Base-by-base conservation (phyloP, 1,284 basidiomycete species). In the Pseudozyma sp. region DNA sequence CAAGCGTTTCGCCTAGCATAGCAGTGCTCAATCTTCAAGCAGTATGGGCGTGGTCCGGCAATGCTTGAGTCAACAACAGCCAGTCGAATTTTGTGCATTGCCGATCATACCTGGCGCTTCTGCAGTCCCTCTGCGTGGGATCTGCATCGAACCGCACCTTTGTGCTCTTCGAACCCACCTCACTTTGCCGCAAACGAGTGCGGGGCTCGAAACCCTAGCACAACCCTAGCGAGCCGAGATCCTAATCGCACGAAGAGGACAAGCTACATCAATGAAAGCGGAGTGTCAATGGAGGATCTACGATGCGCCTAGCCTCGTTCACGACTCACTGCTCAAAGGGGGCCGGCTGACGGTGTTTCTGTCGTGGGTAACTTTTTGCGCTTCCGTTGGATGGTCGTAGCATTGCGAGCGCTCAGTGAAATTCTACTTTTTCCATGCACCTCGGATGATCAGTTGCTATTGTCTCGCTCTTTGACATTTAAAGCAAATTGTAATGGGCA, bases 211-310 rank as follows among this genome's bases (percentile, higher is more conserved):
- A 31, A 31, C 25, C 3, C 25, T 18, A 35, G n/a, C 21, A 38
- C 6, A 18, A 19, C 18, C 12, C 34, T 7, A 36, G 34, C 36
- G 35, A 51, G 38, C 49, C 7, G 8, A 13, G 3, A 13, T 42
- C 40, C 40, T 13, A 42, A 13, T 8, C 12, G 40, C 13, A 31
- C 3, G 19, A 14, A 35, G 25, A 49, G 16, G n/a, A 34, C 6
- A 51, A 51, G 49, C 47, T 35, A 53, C 35, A 31, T 39, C 40
- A 53, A 39, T 47, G 3, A 25, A 11, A 8, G 49, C 59, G 59
- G 54, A 61, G 59, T 16, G 59, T 61, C 50, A 50, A 50, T 44
- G 1, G n/a, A 61, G 21, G 50, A 67, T 67, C 65, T 67, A 67
- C 65, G 14, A 12, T 56, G 49, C 59, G 35, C 39, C 31, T 25